Evolutionary conservation across 176 grass and related monocot species (phyloP), one percentile per base, ranked within the genome.

Genomic region (Otatea glauca): DNA sequence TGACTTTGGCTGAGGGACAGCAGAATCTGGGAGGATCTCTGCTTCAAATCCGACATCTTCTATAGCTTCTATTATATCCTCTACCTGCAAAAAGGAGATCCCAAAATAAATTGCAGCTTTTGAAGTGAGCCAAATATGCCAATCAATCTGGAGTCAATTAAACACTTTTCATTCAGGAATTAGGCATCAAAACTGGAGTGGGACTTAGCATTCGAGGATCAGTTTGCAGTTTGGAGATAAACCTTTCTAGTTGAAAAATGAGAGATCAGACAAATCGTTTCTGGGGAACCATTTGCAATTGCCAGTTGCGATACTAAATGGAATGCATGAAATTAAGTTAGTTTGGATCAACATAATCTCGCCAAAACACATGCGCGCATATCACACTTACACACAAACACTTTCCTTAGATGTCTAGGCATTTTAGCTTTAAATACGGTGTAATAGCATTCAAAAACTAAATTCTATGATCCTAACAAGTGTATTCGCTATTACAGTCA

Each of bases 1-100:
- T 51, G 85, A 88, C 81, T 82, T 96, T 5, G 86, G 86, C 17
- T 92, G 85, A 72, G 85, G 64, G 62, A 92, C 77, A 29, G 76
- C 87, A 69, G 91, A 83, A 75, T 96, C 96, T 79, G 91, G 96
- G 37, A 99, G 81, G 71, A 99, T 81, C 59, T 99, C 93, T 27
- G 91, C 96, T 10, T 99, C 96, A 61, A 99, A 99, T 61, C 96
- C 96, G 1, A 78, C 86, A 87, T 99, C 96, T 89, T 99, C 93
- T 89, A 99, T 99, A 47, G 93, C 91, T 83, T 94, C 93, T 89
- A 84, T 82, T 69, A 99, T 89, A 63, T 99, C 93, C 41, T 94
- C 93, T 53, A 92, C 91, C 96, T 99, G 86, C 77, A 96, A 23
- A 79, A 4, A 89, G 24, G 79, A 87, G 63, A 23, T 39, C 16